phyloP scores from a whole-genome alignment of 768 basidiomycete genomes.

The Lenzites betulinus region DNA sequence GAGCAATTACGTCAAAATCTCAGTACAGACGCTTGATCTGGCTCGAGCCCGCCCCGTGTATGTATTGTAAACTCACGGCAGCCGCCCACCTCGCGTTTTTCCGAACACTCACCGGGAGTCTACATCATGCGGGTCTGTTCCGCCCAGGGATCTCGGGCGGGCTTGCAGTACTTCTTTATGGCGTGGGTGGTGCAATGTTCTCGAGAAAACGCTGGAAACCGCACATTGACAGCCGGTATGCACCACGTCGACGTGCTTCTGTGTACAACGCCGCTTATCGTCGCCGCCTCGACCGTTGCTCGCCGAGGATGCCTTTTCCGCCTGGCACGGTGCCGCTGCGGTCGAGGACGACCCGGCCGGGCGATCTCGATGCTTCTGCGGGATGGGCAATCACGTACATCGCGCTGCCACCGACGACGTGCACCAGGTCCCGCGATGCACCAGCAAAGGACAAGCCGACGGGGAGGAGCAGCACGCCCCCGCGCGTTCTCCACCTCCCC shows the following conservation, averaged over 20 bases:
- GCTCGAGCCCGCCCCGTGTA: not conserved
- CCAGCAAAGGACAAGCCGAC: not conserved
- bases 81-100: not conserved
- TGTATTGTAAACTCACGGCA: conserved; percentile 2
- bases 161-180: not conserved
- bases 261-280: conserved; percentile 4
- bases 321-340: conserved; percentile 1
- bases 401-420: not conserved
- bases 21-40: not conserved
- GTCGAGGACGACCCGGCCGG: conserved; percentile 2
- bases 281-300: not conserved
- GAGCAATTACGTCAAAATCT: conserved; percentile 1
- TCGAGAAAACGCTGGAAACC: not conserved
- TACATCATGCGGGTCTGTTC: not conserved
- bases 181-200: not conserved
- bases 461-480: too few species aligned
- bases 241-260: not conserved
- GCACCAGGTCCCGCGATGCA: not conserved
- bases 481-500: too few species aligned
- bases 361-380: not conserved
- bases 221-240: not conserved
- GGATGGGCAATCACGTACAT: not conserved
- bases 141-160: not conserved
- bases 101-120: conserved; percentile 4
- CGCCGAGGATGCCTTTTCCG: not conserved